phyloP scores from a whole-genome alignment of 2,329 filamentous ascomycete species.

The Drechslerella stenobrocha region DNA sequence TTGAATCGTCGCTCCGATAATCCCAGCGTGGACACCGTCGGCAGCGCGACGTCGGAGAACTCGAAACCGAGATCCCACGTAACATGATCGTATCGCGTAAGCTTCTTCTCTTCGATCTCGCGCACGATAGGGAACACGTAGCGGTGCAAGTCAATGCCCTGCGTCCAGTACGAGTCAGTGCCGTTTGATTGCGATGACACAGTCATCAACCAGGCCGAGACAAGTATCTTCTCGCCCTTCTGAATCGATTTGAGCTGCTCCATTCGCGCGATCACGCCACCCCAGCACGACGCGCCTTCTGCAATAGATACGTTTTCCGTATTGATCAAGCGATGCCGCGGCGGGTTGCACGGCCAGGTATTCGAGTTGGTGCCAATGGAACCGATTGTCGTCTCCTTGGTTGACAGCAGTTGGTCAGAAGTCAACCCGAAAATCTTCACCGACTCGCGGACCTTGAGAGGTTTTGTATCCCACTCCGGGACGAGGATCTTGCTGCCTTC shows the following conservation, averaged over 20 bases:
- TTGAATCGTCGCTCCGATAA: conserved; percentile 52
- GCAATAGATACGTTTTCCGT: conserved; percentile 53
- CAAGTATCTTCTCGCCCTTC: conserved; percentile 49
- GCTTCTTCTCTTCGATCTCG: conserved; percentile 49
- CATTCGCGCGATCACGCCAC: conserved; percentile 52
- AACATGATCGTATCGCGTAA: conserved; percentile 37
- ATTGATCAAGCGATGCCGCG: conserved; percentile 52
- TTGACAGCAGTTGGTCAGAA: conserved; percentile 51
- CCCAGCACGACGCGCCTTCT: conserved; percentile 52
- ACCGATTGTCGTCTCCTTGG: conserved; percentile 53
- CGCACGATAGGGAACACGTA: conserved; percentile 53
- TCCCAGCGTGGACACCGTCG: conserved; percentile 52
- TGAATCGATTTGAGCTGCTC: conserved; percentile 48
- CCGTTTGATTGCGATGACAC: conserved; percentile 53
- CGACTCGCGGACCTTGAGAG: conserved; percentile 53
- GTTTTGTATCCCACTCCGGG: conserved; percentile 52
- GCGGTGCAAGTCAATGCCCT: conserved; percentile 52
- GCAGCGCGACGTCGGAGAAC: conserved; percentile 52
- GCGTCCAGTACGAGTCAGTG: conserved; percentile 53
- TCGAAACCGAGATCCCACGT: conserved; percentile 52
- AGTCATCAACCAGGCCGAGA: conserved; percentile 53
- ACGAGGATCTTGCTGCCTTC: conserved; percentile 50
- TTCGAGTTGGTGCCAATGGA: conserved; percentile 53
- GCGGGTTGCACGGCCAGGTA: conserved; percentile 53
- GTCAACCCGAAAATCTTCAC: conserved; percentile 52